Base-by-base conservation (phyloP, 1,284 basidiomycete genomes). In the Anthracocystis panici-leucophaei region DNA sequence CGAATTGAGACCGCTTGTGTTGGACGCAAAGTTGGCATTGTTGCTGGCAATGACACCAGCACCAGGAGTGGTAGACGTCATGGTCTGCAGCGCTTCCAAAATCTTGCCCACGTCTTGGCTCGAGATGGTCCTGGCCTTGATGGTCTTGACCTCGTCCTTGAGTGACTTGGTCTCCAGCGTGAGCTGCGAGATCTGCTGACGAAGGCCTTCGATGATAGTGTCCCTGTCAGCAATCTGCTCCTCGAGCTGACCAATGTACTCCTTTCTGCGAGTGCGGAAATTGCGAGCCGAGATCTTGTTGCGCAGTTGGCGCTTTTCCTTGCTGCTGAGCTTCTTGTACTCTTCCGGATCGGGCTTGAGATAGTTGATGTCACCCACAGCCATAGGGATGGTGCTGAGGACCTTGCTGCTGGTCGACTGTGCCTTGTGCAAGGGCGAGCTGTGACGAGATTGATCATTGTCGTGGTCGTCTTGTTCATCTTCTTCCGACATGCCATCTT, bases 281-380 rank as follows among this genome's bases (percentile, higher is more conserved):
- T 96, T 97, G 66, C 95, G 88, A 1, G 96, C 96, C 77, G 91
- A 93, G 73, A 98, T 95, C 90, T 98, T 98, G 88, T 98, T 98
- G 64, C 96, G 87, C 42, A 98, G 88, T 86, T 98, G 96, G 18
- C 96, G 88, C 87, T 98, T 98, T 87, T 98, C 95, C 87, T 97
- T 98, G 84, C 91, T 92, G 20, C 90, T 91, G 88, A 99, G 92
- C 87, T 94, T 97, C 86, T 93, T 92, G 88, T 97, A 97, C 79
- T 96, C 94, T 79, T 97, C 95, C 0, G 94, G 92, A 18, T 91
- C 90, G 1, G 92, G 93, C 61, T 78, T 79, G 57, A 78, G 79
- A 46, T 78, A 69, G 57, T 78, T 77, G 61, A 67, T 63, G 21
- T 73, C 57, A 29, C 74, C 74, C 2, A 77, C 69, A 9, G 62